Evolutionary conservation across 2,329 filamentous ascomycete species (phyloP).

Genomic region (Blastomyces parvus): DNA sequence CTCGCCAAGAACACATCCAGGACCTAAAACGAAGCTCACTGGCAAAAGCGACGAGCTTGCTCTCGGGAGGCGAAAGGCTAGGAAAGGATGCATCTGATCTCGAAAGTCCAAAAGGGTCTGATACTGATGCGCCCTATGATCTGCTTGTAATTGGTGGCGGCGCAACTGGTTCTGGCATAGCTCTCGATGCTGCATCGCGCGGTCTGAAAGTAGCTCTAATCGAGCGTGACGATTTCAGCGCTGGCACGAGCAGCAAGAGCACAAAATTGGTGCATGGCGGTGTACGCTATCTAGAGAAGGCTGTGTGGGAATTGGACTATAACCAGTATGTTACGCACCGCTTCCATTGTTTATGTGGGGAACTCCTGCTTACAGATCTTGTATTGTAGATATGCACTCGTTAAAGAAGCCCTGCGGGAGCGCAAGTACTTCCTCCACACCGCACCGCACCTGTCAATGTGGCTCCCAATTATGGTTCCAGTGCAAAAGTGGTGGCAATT

Average conservation of each 20-base stretch:
- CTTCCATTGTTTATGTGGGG: not conserved
- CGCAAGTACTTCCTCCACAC: slow-evolving; percentile 76
- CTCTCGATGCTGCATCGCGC: slow-evolving; percentile 68
- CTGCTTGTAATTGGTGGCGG: slow-evolving; percentile 70
- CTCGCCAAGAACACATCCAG: slow-evolving; percentile 42
- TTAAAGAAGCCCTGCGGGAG: slow-evolving; percentile 72
- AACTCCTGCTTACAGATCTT: not conserved
- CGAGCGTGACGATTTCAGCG: slow-evolving; percentile 73
- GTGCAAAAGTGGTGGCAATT: slow-evolving; percentile 76
- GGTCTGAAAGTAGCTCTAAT: slow-evolving; percentile 72
- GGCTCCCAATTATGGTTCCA: slow-evolving; percentile 75
- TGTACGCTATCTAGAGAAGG: slow-evolving; percentile 78
- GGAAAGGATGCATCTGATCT: not conserved
- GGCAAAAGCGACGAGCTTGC: not conserved
- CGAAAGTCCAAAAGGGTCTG: slow-evolving; percentile 3
- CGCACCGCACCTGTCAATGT: slow-evolving; percentile 69
- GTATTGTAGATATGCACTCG: slow-evolving; percentile 48
- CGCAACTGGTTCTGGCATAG: slow-evolving; percentile 70
- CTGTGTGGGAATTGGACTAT: slow-evolving; percentile 76
- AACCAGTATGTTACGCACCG: slow-evolving; percentile 48
- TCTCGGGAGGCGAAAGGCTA: not conserved
- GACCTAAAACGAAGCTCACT: slow-evolving; percentile 33
- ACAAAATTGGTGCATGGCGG: slow-evolving; percentile 81
- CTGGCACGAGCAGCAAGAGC: slow-evolving; percentile 76
- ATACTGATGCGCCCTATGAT: slow-evolving; percentile 55